Evolutionary conservation across 768 basidiomycete genomes (phyloP), one percentile per base, ranked within the genome.

Genomic region (Psilocybe azurescens): DNA sequence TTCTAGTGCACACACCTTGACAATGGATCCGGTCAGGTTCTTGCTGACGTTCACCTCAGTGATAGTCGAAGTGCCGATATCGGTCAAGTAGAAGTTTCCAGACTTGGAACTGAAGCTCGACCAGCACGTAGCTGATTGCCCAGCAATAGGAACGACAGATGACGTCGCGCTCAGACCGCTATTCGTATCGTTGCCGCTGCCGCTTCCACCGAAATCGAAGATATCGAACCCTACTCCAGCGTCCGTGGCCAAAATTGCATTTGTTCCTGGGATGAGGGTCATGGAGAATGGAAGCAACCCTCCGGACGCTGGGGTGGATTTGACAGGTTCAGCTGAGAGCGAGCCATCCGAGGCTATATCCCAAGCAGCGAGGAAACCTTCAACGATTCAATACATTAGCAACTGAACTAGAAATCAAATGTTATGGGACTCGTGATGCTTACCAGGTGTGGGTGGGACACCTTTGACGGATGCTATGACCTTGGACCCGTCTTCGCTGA

Each of bases 281-380:
- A 84, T 78, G n/a, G 78, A 78, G 75, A 85, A 85, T 1, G 83
- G 83, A 16, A 83, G 75, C 1, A 80, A 69, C 5, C 83, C 84
- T 33, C 82, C 81, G 14, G 65, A 56, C 2, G 77, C 66, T 30
- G 81, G 65, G 9, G 62, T 64, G 8, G 73, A 68, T 58, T 69
- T 70, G 72, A 68, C 65, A n/a, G 79, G 79, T 58, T 81, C 72
- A 36, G 67, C 36, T 2, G 83, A 82, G 39, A 85, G 77, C 10
- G 78, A 76, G n/a, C 80, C 81, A 59, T 81, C 78, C 11, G 61
- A 51, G 8, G 72, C 75, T 56, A 85, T 73, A 59, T 83, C 79
- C 80, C 81, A 86, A 13, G 78, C 75, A 10, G 84, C 83, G 59
- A 86, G 73, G 73, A 82, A 83, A 24, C 83, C 83, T 56, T 33